Percentiles rank a stretch among this genome's conserved stretches.
phyloP scores from a whole-genome alignment of 345 rosid species.

The Citrus maxima region DNA sequence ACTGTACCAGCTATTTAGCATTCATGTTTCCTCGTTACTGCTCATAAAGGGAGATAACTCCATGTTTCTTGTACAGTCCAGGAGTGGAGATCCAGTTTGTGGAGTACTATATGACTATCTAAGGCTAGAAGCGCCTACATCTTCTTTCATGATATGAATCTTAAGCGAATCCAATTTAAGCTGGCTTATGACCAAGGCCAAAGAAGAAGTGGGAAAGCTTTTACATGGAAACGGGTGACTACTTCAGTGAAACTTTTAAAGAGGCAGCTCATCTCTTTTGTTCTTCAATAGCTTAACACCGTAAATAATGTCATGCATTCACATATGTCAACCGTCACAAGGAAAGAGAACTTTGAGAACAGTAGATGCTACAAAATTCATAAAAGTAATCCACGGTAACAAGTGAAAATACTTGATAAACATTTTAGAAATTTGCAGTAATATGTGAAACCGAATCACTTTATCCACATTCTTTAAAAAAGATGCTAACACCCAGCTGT shows the following conservation, averaged over 20 bases:
- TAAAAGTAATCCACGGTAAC: not conserved
- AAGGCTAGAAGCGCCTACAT: slow-evolving; percentile 35
- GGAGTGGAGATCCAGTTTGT: slow-evolving; percentile 29
- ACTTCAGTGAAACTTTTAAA: not conserved
- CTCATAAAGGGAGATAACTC: slow-evolving; percentile 33
- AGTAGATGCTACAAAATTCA: not conserved
- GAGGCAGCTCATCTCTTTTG: not conserved
- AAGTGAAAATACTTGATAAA: not conserved
- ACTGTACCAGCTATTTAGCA: slow-evolving; percentile 23
- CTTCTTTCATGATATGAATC: not conserved
- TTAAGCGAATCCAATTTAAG: not conserved
- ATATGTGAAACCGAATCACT: not conserved
- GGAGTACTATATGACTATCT: slow-evolving; percentile 36
- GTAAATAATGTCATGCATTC: not conserved
- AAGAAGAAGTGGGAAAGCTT: not conserved
- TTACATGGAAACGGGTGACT: not conserved
- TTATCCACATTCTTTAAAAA: not conserved
- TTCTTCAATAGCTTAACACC: not conserved
- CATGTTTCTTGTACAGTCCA: slow-evolving; percentile 27
- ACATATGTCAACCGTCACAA: not conserved
- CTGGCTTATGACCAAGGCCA: not conserved
- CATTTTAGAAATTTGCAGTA: not conserved
- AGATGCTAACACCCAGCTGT: not conserved
- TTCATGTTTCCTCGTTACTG: slow-evolving; percentile 21
- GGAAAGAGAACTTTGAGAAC: not conserved